These are phyloP conservation scores for Phytophthora capsici DNA, from an alignment of 352 stramenopile species.

Conservation along the genomic window DNA sequence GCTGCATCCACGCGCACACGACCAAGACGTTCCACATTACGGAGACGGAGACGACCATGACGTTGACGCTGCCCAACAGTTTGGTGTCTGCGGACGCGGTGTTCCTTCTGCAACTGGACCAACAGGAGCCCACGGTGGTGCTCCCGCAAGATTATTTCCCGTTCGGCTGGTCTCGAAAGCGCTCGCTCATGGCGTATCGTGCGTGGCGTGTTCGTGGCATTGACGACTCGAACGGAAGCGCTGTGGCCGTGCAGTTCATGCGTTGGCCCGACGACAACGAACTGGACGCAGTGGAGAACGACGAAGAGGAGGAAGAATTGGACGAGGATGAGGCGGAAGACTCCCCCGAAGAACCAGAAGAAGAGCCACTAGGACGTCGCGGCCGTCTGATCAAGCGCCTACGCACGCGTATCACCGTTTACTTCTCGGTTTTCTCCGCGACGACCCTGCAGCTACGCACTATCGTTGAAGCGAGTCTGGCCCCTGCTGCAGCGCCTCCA, in stretches of 20 bases:
- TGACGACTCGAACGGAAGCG: conserved; percentile 53
- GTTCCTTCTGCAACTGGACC: conserved; percentile 57
- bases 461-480: conserved; percentile 72
- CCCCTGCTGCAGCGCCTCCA: conserved; percentile 30
- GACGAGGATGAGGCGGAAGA: conserved; percentile 46
- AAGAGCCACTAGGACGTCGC: conserved; percentile 46
- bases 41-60: conserved; percentile 67
- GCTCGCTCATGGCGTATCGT: conserved; percentile 65
- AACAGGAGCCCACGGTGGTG: conserved; percentile 47
- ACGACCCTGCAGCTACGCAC: conserved; percentile 58
- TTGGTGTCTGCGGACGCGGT: conserved; percentile 59
- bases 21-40: conserved; percentile 62
- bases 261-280: conserved; percentile 59
- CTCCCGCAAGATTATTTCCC: conserved; percentile 67
- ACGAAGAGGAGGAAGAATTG: conserved; percentile 51
- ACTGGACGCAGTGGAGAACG: conserved; percentile 38
- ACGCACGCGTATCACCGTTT: conserved; percentile 67
- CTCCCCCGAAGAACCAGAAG: conserved; percentile 53
- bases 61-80: conserved; percentile 62
- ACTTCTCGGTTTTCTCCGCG: conserved; percentile 64
- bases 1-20: conserved; percentile 61
- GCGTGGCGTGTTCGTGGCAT: conserved; percentile 68
- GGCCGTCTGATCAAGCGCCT: conserved; percentile 33
- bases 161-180: conserved; percentile 55
- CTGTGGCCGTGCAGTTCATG: conserved; percentile 67